Conservation (phyloP, 2,329 filamentous ascomycete genomes). For the Colletotrichum kahawae region DNA sequence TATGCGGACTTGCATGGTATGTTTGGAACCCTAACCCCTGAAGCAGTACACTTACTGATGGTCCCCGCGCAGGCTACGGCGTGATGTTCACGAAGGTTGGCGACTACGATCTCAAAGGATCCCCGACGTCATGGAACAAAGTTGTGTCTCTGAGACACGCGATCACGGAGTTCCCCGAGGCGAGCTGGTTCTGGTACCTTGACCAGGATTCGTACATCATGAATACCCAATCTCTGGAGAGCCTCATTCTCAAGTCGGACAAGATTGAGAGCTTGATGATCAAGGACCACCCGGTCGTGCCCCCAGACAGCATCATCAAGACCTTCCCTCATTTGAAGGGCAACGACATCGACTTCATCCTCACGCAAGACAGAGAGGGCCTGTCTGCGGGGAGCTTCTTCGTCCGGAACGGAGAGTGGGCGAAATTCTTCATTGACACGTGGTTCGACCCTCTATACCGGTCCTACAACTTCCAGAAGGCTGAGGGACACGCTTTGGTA, state of each 20-base stretch:
- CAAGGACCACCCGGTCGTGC: conserved; percentile 84
- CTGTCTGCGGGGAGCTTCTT: conserved; percentile 80
- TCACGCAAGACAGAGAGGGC: conserved; percentile 85
- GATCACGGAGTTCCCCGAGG: conserved; percentile 78
- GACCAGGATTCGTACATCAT: conserved; percentile 88
- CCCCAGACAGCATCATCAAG: conserved; percentile 95
- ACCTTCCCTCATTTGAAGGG: conserved; percentile 85
- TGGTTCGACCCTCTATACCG: conserved; percentile 97
- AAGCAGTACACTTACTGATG: conserved; percentile 15
- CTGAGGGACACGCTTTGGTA: conserved; percentile 89
- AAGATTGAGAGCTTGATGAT: conserved; percentile 82
- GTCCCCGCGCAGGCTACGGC: conserved; percentile 71
- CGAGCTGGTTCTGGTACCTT: conserved; percentile 85
- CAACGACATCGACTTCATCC: conserved; percentile 78
- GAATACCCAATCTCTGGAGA: conserved; percentile 75
- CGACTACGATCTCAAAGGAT: conserved; percentile 73
- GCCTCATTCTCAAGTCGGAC: conserved; percentile 70
- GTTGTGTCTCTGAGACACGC: conserved; percentile 90
- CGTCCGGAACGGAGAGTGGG: conserved; percentile 85
- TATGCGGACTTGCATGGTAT: conserved; percentile 89
- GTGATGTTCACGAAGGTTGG: conserved; percentile 80
- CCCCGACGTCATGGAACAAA: conserved; percentile 72
- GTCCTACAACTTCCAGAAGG: conserved; percentile 95
- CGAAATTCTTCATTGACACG: conserved; percentile 88
- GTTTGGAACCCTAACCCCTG: conserved; percentile 27